Conservation (phyloP, 2,329 filamentous ascomycete species). For the Mycosphaerella arachidis region DNA sequence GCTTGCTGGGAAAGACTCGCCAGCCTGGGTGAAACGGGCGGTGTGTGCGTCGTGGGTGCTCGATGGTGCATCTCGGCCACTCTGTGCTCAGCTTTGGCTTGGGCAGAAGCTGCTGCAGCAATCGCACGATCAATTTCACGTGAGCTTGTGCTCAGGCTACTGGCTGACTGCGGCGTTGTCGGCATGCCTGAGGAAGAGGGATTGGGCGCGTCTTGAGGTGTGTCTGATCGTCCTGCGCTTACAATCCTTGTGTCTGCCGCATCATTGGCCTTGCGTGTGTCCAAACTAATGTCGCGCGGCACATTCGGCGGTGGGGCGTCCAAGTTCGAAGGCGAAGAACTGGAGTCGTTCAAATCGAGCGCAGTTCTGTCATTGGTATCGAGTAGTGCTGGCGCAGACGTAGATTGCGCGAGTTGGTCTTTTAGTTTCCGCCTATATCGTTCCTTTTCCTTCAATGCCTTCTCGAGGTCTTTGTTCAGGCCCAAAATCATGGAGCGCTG, state of each 20-base stretch:
- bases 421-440: constrained; percentile 87
- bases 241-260: constrained; percentile 19
- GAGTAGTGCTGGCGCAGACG: constrained; percentile 28
- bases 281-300: constrained; percentile 24
- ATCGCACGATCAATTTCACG: constrained; percentile 15
- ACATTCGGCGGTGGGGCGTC: constrained; percentile 8
- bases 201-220: constrained; percentile 26
- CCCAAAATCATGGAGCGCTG: constrained; percentile 90
- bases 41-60: constrained; percentile 20
- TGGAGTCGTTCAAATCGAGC: constrained; percentile 22
- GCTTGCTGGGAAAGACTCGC: constrained; percentile 11
- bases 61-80: constrained; percentile 7
- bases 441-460: constrained; percentile 88
- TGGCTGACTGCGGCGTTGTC: constrained; percentile 22
- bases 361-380: constrained; percentile 15
- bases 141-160: constrained; percentile 14
- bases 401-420: constrained; percentile 56
- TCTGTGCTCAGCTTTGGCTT: not conserved
- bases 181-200: constrained; percentile 16
- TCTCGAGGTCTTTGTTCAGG: constrained; percentile 89
- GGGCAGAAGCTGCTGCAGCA: constrained; percentile 4
- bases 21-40: constrained; percentile 22
- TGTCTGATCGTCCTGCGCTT: constrained; percentile 27
- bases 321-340: constrained; percentile 25
- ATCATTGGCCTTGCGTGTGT: constrained; percentile 30